Conservation (phyloP, 2,329 filamentous ascomycete genomes). For the Trichoderma semiorbis region DNA sequence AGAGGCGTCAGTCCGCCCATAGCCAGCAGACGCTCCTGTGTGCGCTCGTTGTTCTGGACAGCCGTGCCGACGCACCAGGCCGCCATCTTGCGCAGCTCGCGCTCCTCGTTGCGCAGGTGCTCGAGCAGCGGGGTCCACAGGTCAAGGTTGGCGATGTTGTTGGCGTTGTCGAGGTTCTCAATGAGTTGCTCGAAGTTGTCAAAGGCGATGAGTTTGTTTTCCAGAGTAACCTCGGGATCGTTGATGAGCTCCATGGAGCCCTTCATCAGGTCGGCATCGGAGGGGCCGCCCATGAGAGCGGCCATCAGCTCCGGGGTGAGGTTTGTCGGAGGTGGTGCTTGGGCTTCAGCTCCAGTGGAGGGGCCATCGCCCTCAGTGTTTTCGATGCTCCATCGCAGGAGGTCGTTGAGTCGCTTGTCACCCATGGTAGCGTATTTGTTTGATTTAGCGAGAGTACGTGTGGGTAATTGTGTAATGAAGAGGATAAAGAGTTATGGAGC, state of each 20-base stretch:
- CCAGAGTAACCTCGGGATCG: slow-evolving; percentile 61
- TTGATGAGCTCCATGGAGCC: slow-evolving; percentile 75
- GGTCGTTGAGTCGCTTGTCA: slow-evolving; percentile 63
- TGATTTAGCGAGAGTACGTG: slow-evolving; percentile 19
- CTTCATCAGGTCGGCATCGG: slow-evolving; percentile 89
- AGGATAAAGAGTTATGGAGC: not conserved
- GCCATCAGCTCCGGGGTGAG: slow-evolving; percentile 69
- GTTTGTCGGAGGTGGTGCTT: slow-evolving; percentile 33
- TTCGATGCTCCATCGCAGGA: slow-evolving; percentile 73
- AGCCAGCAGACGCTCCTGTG: slow-evolving; percentile 67
- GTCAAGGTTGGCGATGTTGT: slow-evolving; percentile 76
- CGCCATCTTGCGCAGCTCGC: slow-evolving; percentile 75
- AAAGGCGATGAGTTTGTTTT: slow-evolving; percentile 78
- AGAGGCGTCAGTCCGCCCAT: slow-evolving; percentile 68
- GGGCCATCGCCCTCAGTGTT: slow-evolving; percentile 38
- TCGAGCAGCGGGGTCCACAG: slow-evolving; percentile 79
- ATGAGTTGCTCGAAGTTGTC: slow-evolving; percentile 95
- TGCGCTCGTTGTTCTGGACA: slow-evolving; percentile 89
- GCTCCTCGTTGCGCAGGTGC: slow-evolving; percentile 64
- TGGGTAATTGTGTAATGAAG: not conserved
- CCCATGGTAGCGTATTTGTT: slow-evolving; percentile 33
- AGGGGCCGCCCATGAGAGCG: slow-evolving; percentile 77
- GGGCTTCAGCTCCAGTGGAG: slow-evolving; percentile 28
- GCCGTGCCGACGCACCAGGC: slow-evolving; percentile 95
- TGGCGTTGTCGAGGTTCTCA: slow-evolving; percentile 92